Conservation (phyloP, 495 filamentous ascomycete genomes). For the Hamigera avellanea region DNA sequence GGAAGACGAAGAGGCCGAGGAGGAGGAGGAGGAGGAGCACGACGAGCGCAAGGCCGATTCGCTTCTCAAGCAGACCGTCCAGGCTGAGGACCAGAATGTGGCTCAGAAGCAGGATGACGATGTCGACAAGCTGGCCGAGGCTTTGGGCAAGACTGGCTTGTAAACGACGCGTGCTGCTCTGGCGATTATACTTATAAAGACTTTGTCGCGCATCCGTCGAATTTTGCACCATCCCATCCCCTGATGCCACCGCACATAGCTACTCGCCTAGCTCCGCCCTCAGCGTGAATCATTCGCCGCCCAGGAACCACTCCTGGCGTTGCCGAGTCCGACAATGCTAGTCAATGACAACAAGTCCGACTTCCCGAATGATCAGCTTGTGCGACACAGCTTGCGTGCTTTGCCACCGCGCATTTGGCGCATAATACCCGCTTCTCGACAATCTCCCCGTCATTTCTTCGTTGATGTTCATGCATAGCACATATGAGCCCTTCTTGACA, state of each 20-base stretch:
- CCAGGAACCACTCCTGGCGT: too few relatives aligned
- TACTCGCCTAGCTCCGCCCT: not conserved
- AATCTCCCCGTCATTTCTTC: not conserved
- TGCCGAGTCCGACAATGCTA: too few relatives aligned
- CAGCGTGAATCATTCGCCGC: too few relatives aligned
- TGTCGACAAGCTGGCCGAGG: slow-evolving; percentile 69
- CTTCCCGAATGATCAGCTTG: too few relatives aligned
- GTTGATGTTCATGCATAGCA: slow-evolving; percentile 1
- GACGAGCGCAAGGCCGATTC: slow-evolving; percentile 41
- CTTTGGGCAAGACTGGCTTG: slow-evolving; percentile 52
- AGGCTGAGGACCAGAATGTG: slow-evolving; percentile 63
- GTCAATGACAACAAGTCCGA: too few relatives aligned
- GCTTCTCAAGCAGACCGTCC: slow-evolving; percentile 55
- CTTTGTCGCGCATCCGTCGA: too few relatives aligned
- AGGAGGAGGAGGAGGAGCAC: slow-evolving; percentile 55
- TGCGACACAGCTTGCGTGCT: too few relatives aligned
- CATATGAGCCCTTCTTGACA: not conserved
- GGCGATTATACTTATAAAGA: not conserved
- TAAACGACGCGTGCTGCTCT: slow-evolving; percentile 5
- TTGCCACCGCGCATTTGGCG: too few relatives aligned
- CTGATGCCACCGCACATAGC: not conserved
- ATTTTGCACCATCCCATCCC: too few relatives aligned
- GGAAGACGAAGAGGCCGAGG: slow-evolving; percentile 60
- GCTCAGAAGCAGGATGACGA: slow-evolving; percentile 61
- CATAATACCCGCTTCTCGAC: too few relatives aligned